Evolutionary conservation across 2,329 filamentous ascomycete species (phyloP), one percentile per base, ranked within the genome.

Genomic region (Talaromyces marneffei): DNA sequence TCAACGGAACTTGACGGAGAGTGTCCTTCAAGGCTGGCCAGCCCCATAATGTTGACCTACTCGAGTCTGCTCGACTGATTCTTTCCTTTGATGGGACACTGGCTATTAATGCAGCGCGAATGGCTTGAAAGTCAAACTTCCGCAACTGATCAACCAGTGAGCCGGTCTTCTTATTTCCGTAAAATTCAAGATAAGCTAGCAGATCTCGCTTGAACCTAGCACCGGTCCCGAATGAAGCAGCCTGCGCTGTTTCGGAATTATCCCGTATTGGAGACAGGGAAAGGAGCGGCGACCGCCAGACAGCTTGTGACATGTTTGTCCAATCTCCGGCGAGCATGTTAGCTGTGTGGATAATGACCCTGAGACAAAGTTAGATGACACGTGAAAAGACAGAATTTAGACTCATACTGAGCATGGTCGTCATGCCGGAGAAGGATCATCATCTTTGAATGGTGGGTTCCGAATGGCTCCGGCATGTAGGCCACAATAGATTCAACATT

Each of bases 261-360:
- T 9, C 12, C 2, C 18, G 8, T 14, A n/a, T 44, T 16, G 55
- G 52, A 50, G 77, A 54, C 1, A 83, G 74, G 0, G 89, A 86
- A 0, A 96, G 83, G 1, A 84, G 70, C 0, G 90, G 90, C 0
- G 90, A 93, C 55, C 78, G 80, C 92, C 92, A 96, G 4, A 90
- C 83, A 1, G 85, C 91, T 72, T 96, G 91, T 0, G 87, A 89
- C 89, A 96, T 90, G 67, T 94, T 94, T 1, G 80, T 83, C 92
- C 92, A 96, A 72, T 96, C 92, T 60, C 87, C 86, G 3, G 82
- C 70, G n/a, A 96, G 93, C 88, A 96, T 91, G 67, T 96, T 96
- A 18, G 92, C 91, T 0, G 92, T 96, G 67, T 95, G 90, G 31
- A 96, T 92, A 60, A 95, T 76, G 5, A 96, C 78, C 52, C 78